Conservation (phyloP, 495 filamentous ascomycete species). For the Clohesyomyces aquaticus region DNA sequence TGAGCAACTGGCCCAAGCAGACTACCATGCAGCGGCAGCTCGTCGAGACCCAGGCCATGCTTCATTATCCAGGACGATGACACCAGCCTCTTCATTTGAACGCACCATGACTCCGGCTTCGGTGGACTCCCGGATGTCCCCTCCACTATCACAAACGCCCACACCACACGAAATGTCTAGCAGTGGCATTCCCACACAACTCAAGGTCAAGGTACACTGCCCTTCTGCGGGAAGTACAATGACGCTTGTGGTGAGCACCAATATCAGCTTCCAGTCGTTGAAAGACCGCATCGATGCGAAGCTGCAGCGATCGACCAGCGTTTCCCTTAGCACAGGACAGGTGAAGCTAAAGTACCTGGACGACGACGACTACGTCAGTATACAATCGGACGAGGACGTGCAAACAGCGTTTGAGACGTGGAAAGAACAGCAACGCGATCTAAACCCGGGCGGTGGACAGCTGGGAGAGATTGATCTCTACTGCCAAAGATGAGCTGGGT, state of each 20-base stretch:
- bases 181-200: conserved; percentile 58
- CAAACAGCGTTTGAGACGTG: conserved; percentile 92
- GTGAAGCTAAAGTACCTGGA: conserved; percentile 87
- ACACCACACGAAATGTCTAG: conserved; percentile 16
- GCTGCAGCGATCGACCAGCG: conserved; percentile 77
- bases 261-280: conserved; percentile 88
- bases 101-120: conserved; percentile 36
- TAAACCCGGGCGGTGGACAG: conserved; percentile 62
- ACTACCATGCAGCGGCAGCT: conserved; percentile 30
- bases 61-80: conserved; percentile 32
- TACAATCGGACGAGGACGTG: conserved; percentile 93
- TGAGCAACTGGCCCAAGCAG: conserved; percentile 27
- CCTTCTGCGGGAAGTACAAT: conserved; percentile 76
- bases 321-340: conserved; percentile 75
- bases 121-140: conserved; percentile 40
- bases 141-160: conserved; percentile 32
- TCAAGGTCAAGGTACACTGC: conserved; percentile 93
- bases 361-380: conserved; percentile 91
- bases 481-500: conserved; percentile 52
- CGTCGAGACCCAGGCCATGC: conserved; percentile 32
- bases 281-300: conserved; percentile 98
- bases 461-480: conserved; percentile 86
- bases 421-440: conserved; percentile 70
- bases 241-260: conserved; percentile 88
- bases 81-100: conserved; percentile 31